Conservation (phyloP, 495 filamentous ascomycete genomes). For the Parathielavia appendiculata region DNA sequence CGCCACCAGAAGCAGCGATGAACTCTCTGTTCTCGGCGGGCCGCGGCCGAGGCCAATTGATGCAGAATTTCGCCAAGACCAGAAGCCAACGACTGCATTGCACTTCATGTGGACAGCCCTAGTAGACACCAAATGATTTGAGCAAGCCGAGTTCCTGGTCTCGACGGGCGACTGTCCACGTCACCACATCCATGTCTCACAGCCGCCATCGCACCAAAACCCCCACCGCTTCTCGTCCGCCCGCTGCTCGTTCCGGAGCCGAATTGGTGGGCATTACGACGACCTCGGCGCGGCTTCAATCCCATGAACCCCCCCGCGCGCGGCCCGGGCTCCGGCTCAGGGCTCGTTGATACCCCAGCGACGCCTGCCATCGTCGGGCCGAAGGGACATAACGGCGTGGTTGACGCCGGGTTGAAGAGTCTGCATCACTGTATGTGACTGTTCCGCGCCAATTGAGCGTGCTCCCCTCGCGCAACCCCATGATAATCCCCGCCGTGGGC, state of each 20-base stretch:
- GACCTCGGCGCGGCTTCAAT: conserved; percentile 6
- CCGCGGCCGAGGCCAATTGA: too few species aligned
- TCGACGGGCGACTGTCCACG: background rate
- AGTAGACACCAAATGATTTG: background rate
- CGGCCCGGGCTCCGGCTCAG: conserved; percentile 32
- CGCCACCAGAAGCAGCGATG: too few species aligned
- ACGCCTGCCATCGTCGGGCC: conserved; percentile 15
- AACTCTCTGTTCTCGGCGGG: background rate
- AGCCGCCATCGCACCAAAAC: background rate
- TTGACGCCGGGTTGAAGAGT: conserved; percentile 69
- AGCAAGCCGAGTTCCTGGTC: background rate
- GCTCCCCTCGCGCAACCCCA: background rate
- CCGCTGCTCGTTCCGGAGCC: background rate
- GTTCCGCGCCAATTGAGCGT: conserved; percentile 1
- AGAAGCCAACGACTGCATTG: background rate
- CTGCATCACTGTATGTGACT: conserved; percentile 65
- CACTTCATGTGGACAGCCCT: background rate
- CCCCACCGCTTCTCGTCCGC: background rate
- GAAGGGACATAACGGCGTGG: conserved; percentile 34
- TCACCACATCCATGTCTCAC: background rate
- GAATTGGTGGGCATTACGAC: conserved; percentile 3
- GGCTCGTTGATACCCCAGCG: conserved; percentile 21
- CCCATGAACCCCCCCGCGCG: conserved; percentile 27
- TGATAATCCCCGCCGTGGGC: background rate
- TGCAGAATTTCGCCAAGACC: background rate